phyloP scores from a whole-genome alignment of 2,329 filamentous ascomycete species.

The Alternaria brassicae region DNA sequence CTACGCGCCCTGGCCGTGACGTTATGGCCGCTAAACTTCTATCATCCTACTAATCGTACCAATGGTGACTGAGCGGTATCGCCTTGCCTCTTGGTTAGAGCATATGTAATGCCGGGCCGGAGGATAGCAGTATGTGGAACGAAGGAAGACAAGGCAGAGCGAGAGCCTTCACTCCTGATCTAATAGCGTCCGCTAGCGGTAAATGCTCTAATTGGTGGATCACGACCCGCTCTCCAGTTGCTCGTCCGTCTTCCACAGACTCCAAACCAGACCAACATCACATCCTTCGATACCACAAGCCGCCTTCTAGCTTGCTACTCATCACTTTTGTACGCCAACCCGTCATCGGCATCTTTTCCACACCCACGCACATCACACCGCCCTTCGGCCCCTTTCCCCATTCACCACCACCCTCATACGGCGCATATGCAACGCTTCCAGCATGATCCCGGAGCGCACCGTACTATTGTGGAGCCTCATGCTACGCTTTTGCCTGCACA shows the following conservation, averaged over 20 bases:
- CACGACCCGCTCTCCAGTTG: neutral
- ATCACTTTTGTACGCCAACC: neutral
- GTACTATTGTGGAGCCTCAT: neutral
- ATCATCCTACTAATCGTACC: neutral
- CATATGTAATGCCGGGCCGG: neutral
- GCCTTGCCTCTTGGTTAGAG: neutral
- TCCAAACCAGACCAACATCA: neutral
- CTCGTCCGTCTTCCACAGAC: neutral
- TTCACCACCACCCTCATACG: neutral
- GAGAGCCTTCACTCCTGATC: neutral
- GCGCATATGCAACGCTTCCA: neutral
- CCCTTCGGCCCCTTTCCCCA: neutral
- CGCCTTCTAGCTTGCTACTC: neutral
- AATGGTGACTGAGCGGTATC: neutral
- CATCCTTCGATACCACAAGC: constrained; percentile 4
- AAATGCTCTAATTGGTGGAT: neutral
- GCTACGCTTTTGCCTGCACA: neutral
- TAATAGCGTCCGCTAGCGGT: neutral
- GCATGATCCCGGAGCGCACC: neutral
- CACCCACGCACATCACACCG: neutral
- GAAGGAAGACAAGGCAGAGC: constrained; percentile 2
- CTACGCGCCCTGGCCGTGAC: neutral
- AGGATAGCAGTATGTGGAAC: neutral
- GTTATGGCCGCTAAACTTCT: neutral
- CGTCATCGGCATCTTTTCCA: neutral